A percentile compares a stretch with the other conserved stretches of the same genome.
Conservation (phyloP, 2,329 filamentous ascomycete species). For the Rhexocercosporidium sp. region DNA sequence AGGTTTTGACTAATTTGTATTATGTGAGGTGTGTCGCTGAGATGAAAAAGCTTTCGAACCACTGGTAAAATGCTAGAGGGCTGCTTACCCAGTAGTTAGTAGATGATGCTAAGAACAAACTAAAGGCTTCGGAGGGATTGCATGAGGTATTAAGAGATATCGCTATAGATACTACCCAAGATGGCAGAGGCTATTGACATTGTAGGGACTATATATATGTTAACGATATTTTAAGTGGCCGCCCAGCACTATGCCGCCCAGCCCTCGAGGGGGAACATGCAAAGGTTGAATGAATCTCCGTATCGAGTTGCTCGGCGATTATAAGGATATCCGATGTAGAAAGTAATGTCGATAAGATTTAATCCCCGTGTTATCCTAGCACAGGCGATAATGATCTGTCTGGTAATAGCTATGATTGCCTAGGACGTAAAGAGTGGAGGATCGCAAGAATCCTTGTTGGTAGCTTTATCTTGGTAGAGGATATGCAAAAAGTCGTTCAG, state of each 20-base stretch:
- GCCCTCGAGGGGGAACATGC: not conserved
- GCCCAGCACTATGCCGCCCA: not conserved
- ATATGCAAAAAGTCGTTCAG: not conserved
- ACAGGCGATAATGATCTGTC: not conserved
- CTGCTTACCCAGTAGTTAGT: not conserved
- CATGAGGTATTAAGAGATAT: not conserved
- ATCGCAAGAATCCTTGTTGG: not conserved
- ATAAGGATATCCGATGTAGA: not conserved
- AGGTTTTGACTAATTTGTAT: not conserved
- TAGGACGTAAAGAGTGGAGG: not conserved
- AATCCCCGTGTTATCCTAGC: not conserved
- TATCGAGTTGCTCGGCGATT: not conserved
- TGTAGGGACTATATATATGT: not conserved
- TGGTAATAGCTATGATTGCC: not conserved
- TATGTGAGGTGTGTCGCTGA: not conserved
- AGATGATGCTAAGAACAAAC: not conserved
- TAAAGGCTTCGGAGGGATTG: not conserved
- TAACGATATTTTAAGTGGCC: no score
- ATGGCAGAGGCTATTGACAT: not conserved
- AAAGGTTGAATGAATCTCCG: not conserved
- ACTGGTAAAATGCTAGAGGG: not conserved
- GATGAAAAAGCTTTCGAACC: not conserved
- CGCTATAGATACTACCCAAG: not conserved
- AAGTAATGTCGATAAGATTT: not conserved
- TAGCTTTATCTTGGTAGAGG: not conserved